phyloP scores from a whole-genome alignment of 2,329 filamentous ascomycete species.

The Raffaelea arxii region DNA sequence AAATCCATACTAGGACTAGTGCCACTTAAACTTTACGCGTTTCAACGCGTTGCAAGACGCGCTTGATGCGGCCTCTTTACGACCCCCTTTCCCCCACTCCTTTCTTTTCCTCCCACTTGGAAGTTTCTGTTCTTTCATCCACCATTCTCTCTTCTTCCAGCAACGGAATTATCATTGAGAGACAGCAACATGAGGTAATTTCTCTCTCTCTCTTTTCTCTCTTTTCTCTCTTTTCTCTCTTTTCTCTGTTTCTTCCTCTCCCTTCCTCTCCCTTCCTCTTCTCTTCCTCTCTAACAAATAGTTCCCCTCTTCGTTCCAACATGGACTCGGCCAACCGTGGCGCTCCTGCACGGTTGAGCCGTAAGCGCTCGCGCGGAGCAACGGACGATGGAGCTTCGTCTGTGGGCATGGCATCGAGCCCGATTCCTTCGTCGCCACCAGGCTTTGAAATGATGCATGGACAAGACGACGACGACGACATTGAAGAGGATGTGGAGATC shows the following conservation, averaged over 20 bases:
- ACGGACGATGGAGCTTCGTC: conserved; percentile 43
- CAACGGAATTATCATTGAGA: neutral
- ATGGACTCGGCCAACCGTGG: conserved; percentile 80
- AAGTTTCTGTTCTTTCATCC: neutral
- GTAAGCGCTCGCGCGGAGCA: conserved; percentile 45
- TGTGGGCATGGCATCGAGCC: conserved; percentile 44
- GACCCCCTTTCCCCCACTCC: conserved; percentile 3
- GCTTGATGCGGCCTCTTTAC: neutral
- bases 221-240: neutral
- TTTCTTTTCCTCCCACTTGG: conserved; percentile 2
- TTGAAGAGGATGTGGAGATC: conserved; percentile 60
- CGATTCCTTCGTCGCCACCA: conserved; percentile 59
- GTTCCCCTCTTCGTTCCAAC: conserved; percentile 73
- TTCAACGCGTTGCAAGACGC: conserved; percentile 8
- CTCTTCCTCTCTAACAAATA: conserved; percentile 23
- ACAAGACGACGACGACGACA: conserved; percentile 56
- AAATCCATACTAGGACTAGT: conserved; percentile 20
- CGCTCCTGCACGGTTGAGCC: conserved; percentile 36
- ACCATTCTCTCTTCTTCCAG: conserved; percentile 1
- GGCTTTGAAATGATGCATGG: conserved; percentile 56
- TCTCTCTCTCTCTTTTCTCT: neutral
- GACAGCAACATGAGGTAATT: too few species aligned
- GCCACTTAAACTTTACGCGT: conserved; percentile 30
- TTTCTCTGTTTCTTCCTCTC: too few species aligned
- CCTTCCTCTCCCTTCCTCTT: neutral